phyloP scores from a whole-genome alignment of 2,329 filamentous ascomycete species.

The Xylaria sp. region DNA sequence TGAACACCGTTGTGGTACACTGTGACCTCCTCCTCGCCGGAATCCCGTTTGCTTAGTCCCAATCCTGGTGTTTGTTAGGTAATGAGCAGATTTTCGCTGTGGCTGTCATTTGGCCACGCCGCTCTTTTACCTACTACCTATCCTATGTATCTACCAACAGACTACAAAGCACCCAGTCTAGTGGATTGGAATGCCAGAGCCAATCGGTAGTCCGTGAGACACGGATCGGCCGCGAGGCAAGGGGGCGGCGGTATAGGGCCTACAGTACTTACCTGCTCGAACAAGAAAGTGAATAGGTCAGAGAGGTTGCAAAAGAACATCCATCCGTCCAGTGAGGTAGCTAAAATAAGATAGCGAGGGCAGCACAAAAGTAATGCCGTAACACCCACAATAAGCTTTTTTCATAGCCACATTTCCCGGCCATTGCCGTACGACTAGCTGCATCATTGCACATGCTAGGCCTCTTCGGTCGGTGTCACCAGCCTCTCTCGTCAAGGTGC shows the following conservation, averaged over 20 bases:
- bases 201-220: background rate
- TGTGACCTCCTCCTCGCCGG: no score
- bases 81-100: background rate
- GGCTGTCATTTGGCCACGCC: background rate
- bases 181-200: background rate
- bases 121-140: background rate
- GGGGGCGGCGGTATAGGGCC: background rate
- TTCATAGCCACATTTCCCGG: background rate
- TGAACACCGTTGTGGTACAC: no score
- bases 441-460: background rate
- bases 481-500: conserved; percentile 27
- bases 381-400: conserved; percentile 1
- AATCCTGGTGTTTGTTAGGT: background rate
- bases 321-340: no score
- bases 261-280: background rate
- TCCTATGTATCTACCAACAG: background rate
- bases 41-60: background rate
- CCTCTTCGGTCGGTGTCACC: conserved; percentile 19
- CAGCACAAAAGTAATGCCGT: conserved; percentile 5
- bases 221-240: background rate
- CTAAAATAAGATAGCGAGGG: background rate
- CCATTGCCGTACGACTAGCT: background rate
- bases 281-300: no score
- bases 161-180: background rate
- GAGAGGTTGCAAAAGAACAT: no score